Base-by-base conservation (phyloP, 495 filamentous ascomycete genomes). In the Chaetomidium leptoderma region DNA sequence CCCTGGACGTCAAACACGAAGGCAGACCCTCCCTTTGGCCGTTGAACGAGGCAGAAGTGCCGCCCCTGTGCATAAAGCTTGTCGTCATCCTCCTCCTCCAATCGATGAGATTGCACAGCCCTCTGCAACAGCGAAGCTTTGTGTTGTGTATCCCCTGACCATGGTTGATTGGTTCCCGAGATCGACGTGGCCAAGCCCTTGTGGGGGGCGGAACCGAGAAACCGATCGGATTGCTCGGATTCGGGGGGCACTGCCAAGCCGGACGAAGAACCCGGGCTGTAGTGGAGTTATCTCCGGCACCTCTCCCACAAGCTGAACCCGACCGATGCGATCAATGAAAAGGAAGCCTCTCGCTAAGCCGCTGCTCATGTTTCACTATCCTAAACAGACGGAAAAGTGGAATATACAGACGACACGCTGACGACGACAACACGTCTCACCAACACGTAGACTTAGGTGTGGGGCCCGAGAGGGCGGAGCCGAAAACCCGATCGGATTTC, bases 111-210 rank as follows among this genome's bases (percentile, higher is more conserved):
- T 19, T 13, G 47, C 47, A 50, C 47, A 50, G 47, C 47, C 47
- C 30, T 36, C 9, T 33, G n/a, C n/a, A n/a, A n/a, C n/a, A n/a
- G 8, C 48, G 26, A 51, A 51, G 48, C 48, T 37, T 51, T 51
- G 24, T 13, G 29, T 30, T 1, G 24, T 13, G 4, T 23, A 11
- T n/a, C 48, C 29, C 44, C 40, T 23, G 40, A 14, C 9, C 14
- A 27, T 2, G n/a, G 5, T 9, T 39, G 19, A 52, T 52, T 52
- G 48, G 48, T 17, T 5, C 13, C 19, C 47, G 2, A n/a, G 30
- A 48, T 21, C 10, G 8, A 10, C 45, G 2, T 48, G 16, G n/a
- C 45, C n/a, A n/a, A 33, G 29, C 16, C 27, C 21, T 33, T 32
- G 45, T 33, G 47, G 47, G 47, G n/a, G 47, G 30, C 47, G 47